Conservation (phyloP, 495 filamentous ascomycete genomes). For the Barbatosphaeria neglecta region DNA sequence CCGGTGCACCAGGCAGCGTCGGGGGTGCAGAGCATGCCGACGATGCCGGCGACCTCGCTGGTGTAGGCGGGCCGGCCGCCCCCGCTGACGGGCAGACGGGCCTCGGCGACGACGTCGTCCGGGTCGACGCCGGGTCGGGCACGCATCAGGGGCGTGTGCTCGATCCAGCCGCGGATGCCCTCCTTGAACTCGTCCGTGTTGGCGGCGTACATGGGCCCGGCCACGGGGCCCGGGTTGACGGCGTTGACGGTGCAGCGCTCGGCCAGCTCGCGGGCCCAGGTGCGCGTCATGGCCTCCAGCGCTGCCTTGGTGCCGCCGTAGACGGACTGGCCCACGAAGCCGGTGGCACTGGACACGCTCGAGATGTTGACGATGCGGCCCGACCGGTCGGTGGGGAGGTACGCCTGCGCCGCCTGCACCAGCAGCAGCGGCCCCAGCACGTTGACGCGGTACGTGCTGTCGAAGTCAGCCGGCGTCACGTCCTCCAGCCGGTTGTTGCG, state of each 20-base stretch:
- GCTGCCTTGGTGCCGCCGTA: conserved; percentile 89
- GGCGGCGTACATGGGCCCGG: conserved; percentile 54
- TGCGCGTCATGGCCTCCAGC: conserved; percentile 83
- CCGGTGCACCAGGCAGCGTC: conserved; percentile 77
- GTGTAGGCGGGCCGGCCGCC: conserved; percentile 66
- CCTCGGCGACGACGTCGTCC: conserved; percentile 47
- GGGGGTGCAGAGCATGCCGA: conserved; percentile 67
- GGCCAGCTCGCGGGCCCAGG: conserved; percentile 72
- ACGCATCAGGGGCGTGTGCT: conserved; percentile 54
- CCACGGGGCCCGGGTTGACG: conserved; percentile 79
- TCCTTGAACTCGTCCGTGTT: conserved; percentile 29
- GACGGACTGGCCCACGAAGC: conserved; percentile 59
- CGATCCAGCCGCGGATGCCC: conserved; percentile 40
- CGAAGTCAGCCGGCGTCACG: conserved; percentile 49
- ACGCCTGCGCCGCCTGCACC: conserved; percentile 55
- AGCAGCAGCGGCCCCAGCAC: conserved; percentile 78
- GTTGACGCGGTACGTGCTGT: conserved; percentile 66
- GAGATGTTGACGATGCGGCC: conserved; percentile 74
- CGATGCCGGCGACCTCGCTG: conserved; percentile 69
- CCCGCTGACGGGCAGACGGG: conserved; percentile 33
- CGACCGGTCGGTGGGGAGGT: conserved; percentile 60
- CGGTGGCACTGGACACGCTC: conserved; percentile 54
- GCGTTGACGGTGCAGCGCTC: conserved; percentile 75
- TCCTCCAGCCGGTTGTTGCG: conserved; percentile 48
- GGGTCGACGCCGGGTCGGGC: conserved; percentile 44